phyloP scores from a whole-genome alignment of 345 rosid genomes.

The Chamaenerion angustifolium region DNA sequence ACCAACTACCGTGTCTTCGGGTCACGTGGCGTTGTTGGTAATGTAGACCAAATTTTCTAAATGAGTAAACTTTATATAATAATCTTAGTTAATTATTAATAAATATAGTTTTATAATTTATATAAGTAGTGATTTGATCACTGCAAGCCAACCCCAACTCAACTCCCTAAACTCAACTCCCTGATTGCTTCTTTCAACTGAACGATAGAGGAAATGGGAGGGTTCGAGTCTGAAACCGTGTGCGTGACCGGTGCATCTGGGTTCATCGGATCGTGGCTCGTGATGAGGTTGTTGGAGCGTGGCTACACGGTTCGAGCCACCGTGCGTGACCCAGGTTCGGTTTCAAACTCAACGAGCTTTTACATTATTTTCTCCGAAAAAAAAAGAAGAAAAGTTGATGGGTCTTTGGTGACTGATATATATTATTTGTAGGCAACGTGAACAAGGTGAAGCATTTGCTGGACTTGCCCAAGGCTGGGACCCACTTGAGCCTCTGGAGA shows the following conservation, averaged over 20 bases:
- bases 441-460: conserved; percentile 70
- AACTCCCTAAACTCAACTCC: too few relatives aligned
- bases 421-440: conserved; percentile 31
- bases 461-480: conserved; percentile 62
- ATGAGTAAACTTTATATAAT: too few relatives aligned
- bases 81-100: too few relatives aligned
- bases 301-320: conserved; percentile 25
- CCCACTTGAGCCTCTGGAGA: conserved; percentile 37
- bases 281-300: conserved; percentile 18
- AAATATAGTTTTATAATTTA: too few relatives aligned
- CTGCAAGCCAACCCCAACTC: too few relatives aligned
- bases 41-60: too few relatives aligned
- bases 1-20: too few relatives aligned
- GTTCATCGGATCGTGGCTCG: conserved; percentile 15
- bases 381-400: conserved; percentile 7
- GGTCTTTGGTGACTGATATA: conserved; percentile 10
- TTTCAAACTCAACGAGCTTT: neutral
- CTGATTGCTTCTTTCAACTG: too few relatives aligned
- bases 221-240: neutral
- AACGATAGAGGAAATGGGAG: neutral
- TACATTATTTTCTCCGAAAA: conserved; percentile 1
- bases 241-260: conserved; percentile 25
- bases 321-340: conserved; percentile 9
- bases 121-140: too few relatives aligned
- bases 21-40: too few relatives aligned